Base-by-base conservation (phyloP, 345 rosid species). In the Litchi chinensis region DNA sequence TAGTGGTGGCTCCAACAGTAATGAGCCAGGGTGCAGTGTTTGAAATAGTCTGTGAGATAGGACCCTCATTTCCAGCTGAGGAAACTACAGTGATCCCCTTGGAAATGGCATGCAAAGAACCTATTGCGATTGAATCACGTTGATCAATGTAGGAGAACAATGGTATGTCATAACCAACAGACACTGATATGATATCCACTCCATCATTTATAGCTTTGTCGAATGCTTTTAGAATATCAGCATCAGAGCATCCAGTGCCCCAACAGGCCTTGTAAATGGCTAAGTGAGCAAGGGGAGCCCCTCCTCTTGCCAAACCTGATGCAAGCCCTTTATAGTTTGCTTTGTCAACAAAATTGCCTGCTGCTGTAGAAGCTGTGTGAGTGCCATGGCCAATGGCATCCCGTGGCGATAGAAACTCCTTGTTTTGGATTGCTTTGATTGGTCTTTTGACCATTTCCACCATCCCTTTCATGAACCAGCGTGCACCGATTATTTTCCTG, bases 201-300 rank as follows among this genome's bases (percentile, higher is more conserved):
- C 93, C 95, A 59, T 91, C 95, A 1, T 84, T 85, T 65, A 93
- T 87, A 0, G 93, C 91, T 15, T 89, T 80, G 77, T 90, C 97
- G 28, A 91, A 85, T 26, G 91, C 94, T 73, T 91, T 90, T 18
- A 91, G 28, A 19, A 90, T 76, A 76, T 89, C 95, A 8, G 89
- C 86, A 73, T 87, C 86, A 15, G 80, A 43, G 77, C 97, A 93
- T 26, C 84, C 76, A 54, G 78, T 81, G 9, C 0, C 78, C 86
- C 90, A 83, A 75, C 94, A 91, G 56, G 85, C 94, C 83, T 88
- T 88, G 83, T 91, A 93, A 62, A 92, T 41, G 41, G 95, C 93
- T 62, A 93, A 0, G 73, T 87, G 90, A 22, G 92, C 95, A 10
- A 63, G 68, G 0, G 97, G 90, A 5, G 95, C 95, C 60, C 91